Percentiles rank a stretch among this genome's conserved stretches.
These are phyloP conservation scores for Rhodomyrtus tomentosa DNA, from an alignment of 345 rosid species.

Conservation along the genomic window DNA sequence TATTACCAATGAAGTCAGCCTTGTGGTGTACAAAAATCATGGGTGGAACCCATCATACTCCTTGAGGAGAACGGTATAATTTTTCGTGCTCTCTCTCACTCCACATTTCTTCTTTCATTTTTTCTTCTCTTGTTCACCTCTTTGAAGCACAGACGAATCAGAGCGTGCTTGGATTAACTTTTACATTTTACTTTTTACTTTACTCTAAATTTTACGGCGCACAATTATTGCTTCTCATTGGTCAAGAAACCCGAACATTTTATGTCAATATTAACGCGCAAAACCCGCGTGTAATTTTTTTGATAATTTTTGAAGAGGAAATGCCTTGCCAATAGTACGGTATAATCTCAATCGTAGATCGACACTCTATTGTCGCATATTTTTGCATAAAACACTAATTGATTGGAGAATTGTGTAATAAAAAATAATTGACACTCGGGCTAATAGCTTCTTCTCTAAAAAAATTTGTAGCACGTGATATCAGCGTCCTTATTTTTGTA, in stretches of 20 bases:
- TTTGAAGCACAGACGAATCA: not conserved
- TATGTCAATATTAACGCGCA: not conserved
- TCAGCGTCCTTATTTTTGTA: not conserved
- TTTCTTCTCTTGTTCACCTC: not conserved
- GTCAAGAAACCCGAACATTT: not conserved
- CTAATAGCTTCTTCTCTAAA: too few relatives aligned
- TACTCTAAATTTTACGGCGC: not conserved
- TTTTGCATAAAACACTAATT: too few relatives aligned
- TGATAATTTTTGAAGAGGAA: too few relatives aligned
- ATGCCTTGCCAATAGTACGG: too few relatives aligned
- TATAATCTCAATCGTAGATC: too few relatives aligned
- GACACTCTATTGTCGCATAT: too few relatives aligned
- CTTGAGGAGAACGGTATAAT: constrained; percentile 1
- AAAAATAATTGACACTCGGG: too few relatives aligned
- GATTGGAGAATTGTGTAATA: too few relatives aligned
- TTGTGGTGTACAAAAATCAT: not conserved
- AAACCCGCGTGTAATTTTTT: not conserved
- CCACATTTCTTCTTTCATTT: not conserved
- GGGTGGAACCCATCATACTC: not conserved
- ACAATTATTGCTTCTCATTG: not conserved
- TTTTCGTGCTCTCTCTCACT: not conserved
- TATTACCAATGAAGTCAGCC: constrained; percentile 14
- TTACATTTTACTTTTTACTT: not conserved
- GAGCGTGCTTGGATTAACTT: not conserved
- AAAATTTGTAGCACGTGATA: too few relatives aligned